These are phyloP conservation scores for Cyclocybe cylindracea DNA, from an alignment of 768 basidiomycete species.

Conservation along the genomic window DNA sequence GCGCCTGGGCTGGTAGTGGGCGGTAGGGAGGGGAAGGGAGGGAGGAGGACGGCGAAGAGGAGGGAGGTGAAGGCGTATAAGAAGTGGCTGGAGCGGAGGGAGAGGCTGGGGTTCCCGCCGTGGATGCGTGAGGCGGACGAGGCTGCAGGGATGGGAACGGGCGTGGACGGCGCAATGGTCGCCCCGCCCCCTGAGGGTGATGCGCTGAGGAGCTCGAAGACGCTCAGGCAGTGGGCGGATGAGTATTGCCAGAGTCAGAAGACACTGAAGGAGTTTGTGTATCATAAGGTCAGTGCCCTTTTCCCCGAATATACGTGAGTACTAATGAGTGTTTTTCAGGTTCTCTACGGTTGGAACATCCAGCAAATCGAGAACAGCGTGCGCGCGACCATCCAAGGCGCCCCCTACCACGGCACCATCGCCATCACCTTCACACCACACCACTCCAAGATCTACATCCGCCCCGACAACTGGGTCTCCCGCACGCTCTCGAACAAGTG, in stretches of 20 bases:
- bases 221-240: constrained; percentile 79
- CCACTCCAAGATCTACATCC: constrained; percentile 56
- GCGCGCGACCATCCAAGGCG: constrained; percentile 41
- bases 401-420: constrained; percentile 47
- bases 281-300: constrained; percentile 53
- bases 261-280: constrained; percentile 76
- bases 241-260: constrained; percentile 75
- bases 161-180: constrained; percentile 9
- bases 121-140: constrained; percentile 33
- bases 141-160: neutral
- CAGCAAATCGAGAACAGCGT: constrained; percentile 38
- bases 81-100: constrained; percentile 46
- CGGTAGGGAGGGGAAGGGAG: constrained; percentile 18
- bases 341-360: constrained; percentile 51
- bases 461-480: constrained; percentile 67
- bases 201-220: constrained; percentile 54
- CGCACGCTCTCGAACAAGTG: constrained; percentile 69
- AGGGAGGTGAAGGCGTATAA: constrained; percentile 44
- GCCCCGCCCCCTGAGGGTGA: constrained; percentile 13
- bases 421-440: constrained; percentile 51
- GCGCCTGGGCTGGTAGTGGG: constrained; percentile 3
- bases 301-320: neutral
- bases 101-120: constrained; percentile 49
- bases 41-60: constrained; percentile 37
- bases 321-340: constrained; percentile 18